Evolutionary conservation across 106 monocot genomes (phyloP).

Genomic region (Xerophyta viscosa): DNA sequence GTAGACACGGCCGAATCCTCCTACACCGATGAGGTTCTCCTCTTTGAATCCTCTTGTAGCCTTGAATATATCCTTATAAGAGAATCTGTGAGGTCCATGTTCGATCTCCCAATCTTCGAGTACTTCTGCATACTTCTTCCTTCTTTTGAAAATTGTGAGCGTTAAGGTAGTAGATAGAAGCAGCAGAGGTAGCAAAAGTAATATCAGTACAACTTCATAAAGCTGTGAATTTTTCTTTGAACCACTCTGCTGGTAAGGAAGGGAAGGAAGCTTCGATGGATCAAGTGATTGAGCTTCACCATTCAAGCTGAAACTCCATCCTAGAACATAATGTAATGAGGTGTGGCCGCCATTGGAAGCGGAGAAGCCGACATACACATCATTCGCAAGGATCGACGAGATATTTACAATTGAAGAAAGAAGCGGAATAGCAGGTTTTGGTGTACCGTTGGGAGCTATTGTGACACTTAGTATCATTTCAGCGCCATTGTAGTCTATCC

Average conservation of each 20-base stretch:
- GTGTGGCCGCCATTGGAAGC: not conserved
- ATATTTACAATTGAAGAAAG: not conserved
- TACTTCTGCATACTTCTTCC: not conserved
- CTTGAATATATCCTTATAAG: not conserved
- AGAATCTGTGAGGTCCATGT: slow-evolving; percentile 1
- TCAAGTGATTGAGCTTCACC: not conserved
- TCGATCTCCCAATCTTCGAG: slow-evolving; percentile 3
- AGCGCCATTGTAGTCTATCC: not conserved
- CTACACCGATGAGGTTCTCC: not conserved
- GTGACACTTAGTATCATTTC: not conserved
- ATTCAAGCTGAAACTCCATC: slow-evolving; percentile 5
- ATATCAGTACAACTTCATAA: too few relatives aligned
- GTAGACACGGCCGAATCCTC: slow-evolving; percentile 7
- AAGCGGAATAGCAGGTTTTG: not conserved
- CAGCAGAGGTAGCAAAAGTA: not conserved
- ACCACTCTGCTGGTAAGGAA: too few relatives aligned
- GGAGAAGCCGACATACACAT: slow-evolving; percentile 3
- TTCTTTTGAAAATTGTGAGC: not conserved
- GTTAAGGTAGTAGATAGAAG: not conserved
- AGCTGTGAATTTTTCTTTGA: too few relatives aligned
- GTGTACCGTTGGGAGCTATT: not conserved
- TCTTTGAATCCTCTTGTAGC: slow-evolving; percentile 3
- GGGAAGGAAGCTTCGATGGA: not conserved
- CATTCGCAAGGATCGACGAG: not conserved
- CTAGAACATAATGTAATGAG: not conserved